Evolutionary conservation across 164 flowering plant genomes (phyloP), one percentile per base, ranked within the genome.

Genomic region (Litsea cubeba): DNA sequence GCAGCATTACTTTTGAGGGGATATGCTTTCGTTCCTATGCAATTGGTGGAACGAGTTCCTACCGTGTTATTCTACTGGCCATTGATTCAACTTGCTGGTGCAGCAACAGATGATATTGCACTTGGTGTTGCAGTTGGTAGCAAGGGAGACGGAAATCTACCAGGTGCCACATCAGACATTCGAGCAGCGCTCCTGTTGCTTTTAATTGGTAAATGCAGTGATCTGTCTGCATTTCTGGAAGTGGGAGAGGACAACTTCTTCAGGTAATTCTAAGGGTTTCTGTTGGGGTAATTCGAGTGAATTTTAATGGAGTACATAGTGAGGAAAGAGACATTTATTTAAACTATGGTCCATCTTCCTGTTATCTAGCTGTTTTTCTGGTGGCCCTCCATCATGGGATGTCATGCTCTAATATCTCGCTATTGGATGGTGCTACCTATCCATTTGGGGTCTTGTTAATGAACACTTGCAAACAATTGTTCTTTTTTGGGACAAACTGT

Each of bases 91-190:
- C 97, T 96, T 78, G 99, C 99, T 78, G 88, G 92, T 75, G 99
- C 98, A 65, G 95, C 93, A 71, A 88, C 99, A 54, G 99, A 96
- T 79, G 89, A 94, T 79, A 88, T 94, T 72, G 91, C 97, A 30
- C 81, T 92, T 49, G 98, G 99, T 69, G 94, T 96, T 75, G 93
- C 99, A 76, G 99, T 96, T 74, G 99, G 99, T 73, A 96, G 97
- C 87, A 89, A 94, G 84, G 99, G 97, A 77, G 90, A 94, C 76
- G 99, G 97, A 69, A 94, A 91, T 82, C 78, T 91, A 51, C 95
- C 99, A 40, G 99, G 99, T 78, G 91, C 98, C 68, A 85, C 95
- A 62, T 92, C 99, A 30, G 99, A 96, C 74, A 94, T 94, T 64
- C 83, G 99, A 30, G 95, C 99, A 64, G 86, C 97, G 57, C 96